phyloP scores from a whole-genome alignment of 2,329 filamentous ascomycete species.

The Lasiodiplodia sp. region DNA sequence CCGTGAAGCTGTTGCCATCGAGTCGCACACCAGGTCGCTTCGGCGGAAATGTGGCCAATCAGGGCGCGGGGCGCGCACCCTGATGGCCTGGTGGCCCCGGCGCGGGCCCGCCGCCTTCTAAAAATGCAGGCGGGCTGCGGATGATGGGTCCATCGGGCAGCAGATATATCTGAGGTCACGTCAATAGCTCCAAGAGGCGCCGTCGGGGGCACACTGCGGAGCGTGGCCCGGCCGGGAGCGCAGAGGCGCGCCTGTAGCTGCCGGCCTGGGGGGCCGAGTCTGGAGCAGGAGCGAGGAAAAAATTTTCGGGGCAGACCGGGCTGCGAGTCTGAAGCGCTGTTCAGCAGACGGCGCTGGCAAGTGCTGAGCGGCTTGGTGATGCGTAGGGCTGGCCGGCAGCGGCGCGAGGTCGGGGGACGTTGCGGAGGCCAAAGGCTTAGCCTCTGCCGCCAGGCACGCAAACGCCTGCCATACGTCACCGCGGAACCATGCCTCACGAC shows the following conservation, averaged over 20 bases:
- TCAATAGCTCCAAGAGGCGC: slow-evolving; percentile 10
- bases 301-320: slow-evolving; percentile 13
- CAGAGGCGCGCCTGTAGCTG: neutral
- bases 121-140: slow-evolving; percentile 25
- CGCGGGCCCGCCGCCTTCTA: slow-evolving; percentile 25
- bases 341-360: slow-evolving; percentile 7
- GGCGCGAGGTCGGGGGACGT: slow-evolving; percentile 18
- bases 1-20: slow-evolving; percentile 23
- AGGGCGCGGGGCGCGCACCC: slow-evolving; percentile 6
- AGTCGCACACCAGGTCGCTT: slow-evolving; percentile 27
- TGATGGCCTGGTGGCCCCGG: neutral
- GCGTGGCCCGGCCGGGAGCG: slow-evolving; percentile 6
- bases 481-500: neutral
- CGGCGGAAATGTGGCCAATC: slow-evolving; percentile 25
- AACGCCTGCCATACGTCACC: neutral
- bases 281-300: neutral
- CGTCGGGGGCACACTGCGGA: slow-evolving; percentile 4
- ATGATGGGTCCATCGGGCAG: slow-evolving; percentile 22
- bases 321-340: neutral
- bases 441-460: slow-evolving; percentile 6
- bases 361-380: neutral
- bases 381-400: slow-evolving; percentile 18
- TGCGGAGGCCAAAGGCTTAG: slow-evolving; percentile 22
- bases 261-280: neutral
- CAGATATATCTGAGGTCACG: slow-evolving; percentile 25